A percentile compares a stretch with the other conserved stretches of the same genome.
phyloP scores from a whole-genome alignment of 768 basidiomycete species.

The Tricholoma furcatifolium region DNA sequence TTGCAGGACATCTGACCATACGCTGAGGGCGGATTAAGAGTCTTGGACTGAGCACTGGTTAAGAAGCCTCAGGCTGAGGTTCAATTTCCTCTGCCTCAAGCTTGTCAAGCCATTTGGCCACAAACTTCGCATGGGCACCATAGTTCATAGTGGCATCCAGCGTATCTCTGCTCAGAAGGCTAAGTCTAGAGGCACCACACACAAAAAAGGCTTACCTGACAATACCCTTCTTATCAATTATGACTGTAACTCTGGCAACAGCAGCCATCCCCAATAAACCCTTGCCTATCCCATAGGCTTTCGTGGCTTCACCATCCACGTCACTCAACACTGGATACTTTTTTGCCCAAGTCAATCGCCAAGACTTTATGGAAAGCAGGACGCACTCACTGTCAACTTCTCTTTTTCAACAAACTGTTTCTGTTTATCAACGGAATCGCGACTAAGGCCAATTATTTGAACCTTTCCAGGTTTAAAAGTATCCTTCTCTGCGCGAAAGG shows the following conservation, averaged over 20 bases:
- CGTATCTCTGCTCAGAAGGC: conserved; percentile 43
- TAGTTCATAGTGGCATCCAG: conserved; percentile 61
- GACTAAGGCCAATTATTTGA: conserved; percentile 71
- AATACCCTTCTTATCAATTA: conserved; percentile 71
- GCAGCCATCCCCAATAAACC: conserved; percentile 64
- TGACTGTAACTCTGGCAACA: conserved; percentile 65
- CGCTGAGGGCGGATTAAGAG: too few relatives aligned
- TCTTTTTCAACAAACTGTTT: conserved; percentile 72
- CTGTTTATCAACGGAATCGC: conserved; percentile 71
- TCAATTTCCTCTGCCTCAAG: conserved; percentile 13
- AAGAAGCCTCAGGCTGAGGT: not conserved
- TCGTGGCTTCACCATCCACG: conserved; percentile 54
- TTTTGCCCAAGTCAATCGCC: not conserved
- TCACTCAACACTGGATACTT: conserved; percentile 85
- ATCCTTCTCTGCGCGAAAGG: conserved; percentile 47
- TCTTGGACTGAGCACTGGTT: not conserved
- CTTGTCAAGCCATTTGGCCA: conserved; percentile 62
- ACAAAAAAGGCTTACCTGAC: conserved; percentile 46
- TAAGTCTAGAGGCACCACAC: not conserved
- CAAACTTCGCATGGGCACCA: conserved; percentile 68
- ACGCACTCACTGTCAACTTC: conserved; percentile 52
- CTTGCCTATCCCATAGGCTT: conserved; percentile 65
- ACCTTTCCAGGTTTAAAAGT: conserved; percentile 64
- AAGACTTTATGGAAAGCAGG: too few relatives aligned
- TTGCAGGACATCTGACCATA: too few relatives aligned